Percentiles rank a stretch among this genome's conserved stretches.
These are phyloP conservation scores for Coemansia furcata DNA, from an alignment of 192 early-diverging fungal species.

Conservation along the genomic window DNA sequence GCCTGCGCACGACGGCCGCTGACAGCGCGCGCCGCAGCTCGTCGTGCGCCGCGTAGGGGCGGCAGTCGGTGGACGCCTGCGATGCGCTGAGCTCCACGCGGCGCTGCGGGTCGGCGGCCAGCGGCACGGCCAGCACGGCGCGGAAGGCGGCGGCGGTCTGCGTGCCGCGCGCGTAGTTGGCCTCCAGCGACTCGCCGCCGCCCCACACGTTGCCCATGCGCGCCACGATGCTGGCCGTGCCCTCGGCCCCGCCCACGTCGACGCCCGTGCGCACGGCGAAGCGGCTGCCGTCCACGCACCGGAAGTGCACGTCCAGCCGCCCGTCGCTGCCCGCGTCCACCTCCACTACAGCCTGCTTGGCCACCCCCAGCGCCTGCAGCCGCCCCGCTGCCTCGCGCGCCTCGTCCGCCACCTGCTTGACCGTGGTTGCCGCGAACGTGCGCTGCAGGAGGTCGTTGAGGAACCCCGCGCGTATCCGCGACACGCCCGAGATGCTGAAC, in stretches of 20 bases:
- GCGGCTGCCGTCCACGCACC: slow-evolving; percentile 68
- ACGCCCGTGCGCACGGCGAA: slow-evolving; percentile 83
- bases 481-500: slow-evolving; percentile 20
- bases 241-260: slow-evolving; percentile 86
- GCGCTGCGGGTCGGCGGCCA: slow-evolving; percentile 69
- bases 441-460: slow-evolving; percentile 14
- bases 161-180: slow-evolving; percentile 73
- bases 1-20: slow-evolving; percentile 25
- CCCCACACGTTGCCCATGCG: slow-evolving; percentile 85
- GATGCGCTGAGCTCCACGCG: slow-evolving; percentile 63
- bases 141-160: slow-evolving; percentile 66
- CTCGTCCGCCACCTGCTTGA: slow-evolving; percentile 21
- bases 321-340: slow-evolving; percentile 9
- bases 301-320: slow-evolving; percentile 69
- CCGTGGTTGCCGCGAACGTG: slow-evolving; percentile 19
- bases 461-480: slow-evolving; percentile 32
- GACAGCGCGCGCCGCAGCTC: slow-evolving; percentile 65
- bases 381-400: slow-evolving; percentile 42
- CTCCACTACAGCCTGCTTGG: slow-evolving; percentile 21
- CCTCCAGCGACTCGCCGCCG: slow-evolving; percentile 77
- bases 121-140: slow-evolving; percentile 60
- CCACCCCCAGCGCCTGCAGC: slow-evolving; percentile 42
- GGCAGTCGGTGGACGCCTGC: slow-evolving; percentile 63
- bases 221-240: slow-evolving; percentile 69
- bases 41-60: slow-evolving; percentile 69